phyloP scores from a whole-genome alignment of 495 filamentous ascomycete genomes.

The Penicillium ochrochloron region DNA sequence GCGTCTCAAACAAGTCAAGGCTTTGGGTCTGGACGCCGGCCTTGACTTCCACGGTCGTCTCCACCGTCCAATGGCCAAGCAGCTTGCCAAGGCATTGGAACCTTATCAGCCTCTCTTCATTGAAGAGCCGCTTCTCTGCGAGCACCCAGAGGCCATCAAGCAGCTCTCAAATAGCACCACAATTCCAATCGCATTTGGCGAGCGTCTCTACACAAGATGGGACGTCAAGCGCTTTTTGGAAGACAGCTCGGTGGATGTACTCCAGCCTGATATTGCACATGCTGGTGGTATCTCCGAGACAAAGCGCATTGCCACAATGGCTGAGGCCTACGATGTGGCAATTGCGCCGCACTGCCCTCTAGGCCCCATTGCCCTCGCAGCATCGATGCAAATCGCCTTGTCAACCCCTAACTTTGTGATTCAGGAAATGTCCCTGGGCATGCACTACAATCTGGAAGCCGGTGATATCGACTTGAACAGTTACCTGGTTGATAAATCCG shows the following conservation, averaged over 20 bases:
- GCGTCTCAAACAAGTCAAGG: constrained; percentile 71
- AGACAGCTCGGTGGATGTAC: constrained; percentile 69
- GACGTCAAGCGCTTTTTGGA: constrained; percentile 77
- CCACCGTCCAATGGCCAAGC: constrained; percentile 83
- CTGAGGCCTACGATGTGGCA: constrained; percentile 79
- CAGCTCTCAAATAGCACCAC: constrained; percentile 64
- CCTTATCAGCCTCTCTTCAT: constrained; percentile 76
- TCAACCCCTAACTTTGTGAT: constrained; percentile 74
- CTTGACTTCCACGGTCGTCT: constrained; percentile 82
- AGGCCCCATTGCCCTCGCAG: constrained; percentile 77
- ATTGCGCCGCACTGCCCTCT: constrained; percentile 80
- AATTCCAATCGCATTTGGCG: constrained; percentile 76
- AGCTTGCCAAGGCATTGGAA: constrained; percentile 73
- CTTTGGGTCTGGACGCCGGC: constrained; percentile 71
- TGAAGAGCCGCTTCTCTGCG: constrained; percentile 76
- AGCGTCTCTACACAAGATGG: constrained; percentile 76
- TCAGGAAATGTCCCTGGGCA: constrained; percentile 81
- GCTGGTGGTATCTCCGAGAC: constrained; percentile 80
- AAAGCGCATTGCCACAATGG: constrained; percentile 70
- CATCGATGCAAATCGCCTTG: constrained; percentile 72
- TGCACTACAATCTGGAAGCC: constrained; percentile 74
- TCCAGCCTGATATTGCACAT: constrained; percentile 80
- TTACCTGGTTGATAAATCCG: constrained; percentile 65
- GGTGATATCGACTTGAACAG: constrained; percentile 69
- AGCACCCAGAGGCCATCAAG: constrained; percentile 73